A percentile compares a stretch with the other conserved stretches of the same genome.
Conservation (phyloP, 2,329 filamentous ascomycete genomes). For the Drechslerella dactyloides region DNA sequence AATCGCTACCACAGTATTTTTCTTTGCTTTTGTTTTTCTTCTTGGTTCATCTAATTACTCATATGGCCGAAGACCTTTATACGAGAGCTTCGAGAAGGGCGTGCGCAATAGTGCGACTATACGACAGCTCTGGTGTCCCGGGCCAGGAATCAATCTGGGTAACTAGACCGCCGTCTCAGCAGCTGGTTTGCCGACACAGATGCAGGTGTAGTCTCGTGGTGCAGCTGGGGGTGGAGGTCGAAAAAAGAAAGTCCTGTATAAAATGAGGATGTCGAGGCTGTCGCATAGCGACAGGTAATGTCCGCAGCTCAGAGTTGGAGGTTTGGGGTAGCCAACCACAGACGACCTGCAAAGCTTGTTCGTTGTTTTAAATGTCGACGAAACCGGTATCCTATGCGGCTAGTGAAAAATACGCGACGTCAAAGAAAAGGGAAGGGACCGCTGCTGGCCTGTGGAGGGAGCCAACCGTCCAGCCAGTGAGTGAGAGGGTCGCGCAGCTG, state of each 20-base stretch:
- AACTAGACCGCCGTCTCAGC: slow-evolving; percentile 50
- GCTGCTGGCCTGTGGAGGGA: slow-evolving; percentile 32
- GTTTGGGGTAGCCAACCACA: slow-evolving; percentile 49
- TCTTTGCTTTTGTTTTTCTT: slow-evolving; percentile 28
- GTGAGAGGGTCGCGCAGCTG: slow-evolving; percentile 31
- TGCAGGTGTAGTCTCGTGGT: slow-evolving; percentile 49
- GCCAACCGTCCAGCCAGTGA: slow-evolving; percentile 42
- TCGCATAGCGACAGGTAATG: slow-evolving; percentile 50
- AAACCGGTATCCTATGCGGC: slow-evolving; percentile 47
- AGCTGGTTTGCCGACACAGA: slow-evolving; percentile 42
- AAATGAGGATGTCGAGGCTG: slow-evolving; percentile 49
- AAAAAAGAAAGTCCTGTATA: slow-evolving; percentile 50
- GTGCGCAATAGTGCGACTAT: slow-evolving; percentile 46
- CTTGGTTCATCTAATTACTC: slow-evolving; percentile 28
- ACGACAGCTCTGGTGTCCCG: slow-evolving; percentile 37
- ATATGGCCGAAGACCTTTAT: slow-evolving; percentile 25
- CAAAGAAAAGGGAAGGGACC: slow-evolving; percentile 34
- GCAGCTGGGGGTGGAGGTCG: slow-evolving; percentile 29
- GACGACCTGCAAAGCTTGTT: slow-evolving; percentile 39
- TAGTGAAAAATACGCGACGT: slow-evolving; percentile 42
- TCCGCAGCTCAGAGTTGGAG: slow-evolving; percentile 38
- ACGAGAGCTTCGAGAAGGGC: slow-evolving; percentile 27
- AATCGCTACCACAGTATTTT: slow-evolving; percentile 39
- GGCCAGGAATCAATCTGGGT: slow-evolving; percentile 48
- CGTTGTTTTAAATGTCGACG: slow-evolving; percentile 46